Conservation (phyloP, 2,329 filamentous ascomycete species). For the Talaromyces piceae region DNA sequence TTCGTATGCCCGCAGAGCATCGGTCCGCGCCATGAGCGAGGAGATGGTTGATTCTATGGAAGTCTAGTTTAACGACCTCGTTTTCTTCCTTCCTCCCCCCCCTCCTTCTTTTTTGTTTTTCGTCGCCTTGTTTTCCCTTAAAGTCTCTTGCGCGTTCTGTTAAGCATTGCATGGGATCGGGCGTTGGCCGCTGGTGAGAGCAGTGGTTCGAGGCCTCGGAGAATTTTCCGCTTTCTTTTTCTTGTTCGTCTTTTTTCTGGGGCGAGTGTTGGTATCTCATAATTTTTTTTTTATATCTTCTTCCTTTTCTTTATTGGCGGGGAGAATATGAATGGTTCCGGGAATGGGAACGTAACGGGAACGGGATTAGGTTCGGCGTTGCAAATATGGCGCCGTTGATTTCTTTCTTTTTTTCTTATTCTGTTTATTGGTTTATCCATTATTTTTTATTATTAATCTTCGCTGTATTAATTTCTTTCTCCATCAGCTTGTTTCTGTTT, state of each 20-base stretch:
- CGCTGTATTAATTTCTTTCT: neutral
- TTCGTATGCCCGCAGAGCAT: slow-evolving; percentile 35
- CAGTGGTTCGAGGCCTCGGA: slow-evolving; percentile 11
- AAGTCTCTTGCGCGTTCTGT: neutral
- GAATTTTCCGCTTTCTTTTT: slow-evolving; percentile 5
- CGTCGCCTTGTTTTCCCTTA: slow-evolving; percentile 5
- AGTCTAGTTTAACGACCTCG: slow-evolving; percentile 26
- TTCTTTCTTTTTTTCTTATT: neutral
- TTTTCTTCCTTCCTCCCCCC: slow-evolving; percentile 5
- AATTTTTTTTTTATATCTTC: neutral
- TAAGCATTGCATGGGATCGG: slow-evolving; percentile 10
- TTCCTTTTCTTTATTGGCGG: too few relatives aligned
- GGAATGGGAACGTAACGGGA: neutral
- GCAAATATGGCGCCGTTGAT: neutral
- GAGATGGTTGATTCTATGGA: slow-evolving; percentile 49
- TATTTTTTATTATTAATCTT: neutral
- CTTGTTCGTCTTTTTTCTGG: neutral
- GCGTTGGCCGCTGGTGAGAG: slow-evolving; percentile 13
- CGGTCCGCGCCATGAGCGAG: slow-evolving; percentile 46
- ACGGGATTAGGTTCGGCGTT: neutral
- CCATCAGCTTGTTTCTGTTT: neutral
- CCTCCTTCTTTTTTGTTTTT: slow-evolving; percentile 11
- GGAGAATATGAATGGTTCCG: too few relatives aligned
- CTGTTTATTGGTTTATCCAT: neutral
- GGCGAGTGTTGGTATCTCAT: neutral